A percentile compares a stretch with the other conserved stretches of the same genome.
Evolutionary conservation across 352 stramenopile genomes (phyloP).

Genomic region (Thraustotheca clavata): DNA sequence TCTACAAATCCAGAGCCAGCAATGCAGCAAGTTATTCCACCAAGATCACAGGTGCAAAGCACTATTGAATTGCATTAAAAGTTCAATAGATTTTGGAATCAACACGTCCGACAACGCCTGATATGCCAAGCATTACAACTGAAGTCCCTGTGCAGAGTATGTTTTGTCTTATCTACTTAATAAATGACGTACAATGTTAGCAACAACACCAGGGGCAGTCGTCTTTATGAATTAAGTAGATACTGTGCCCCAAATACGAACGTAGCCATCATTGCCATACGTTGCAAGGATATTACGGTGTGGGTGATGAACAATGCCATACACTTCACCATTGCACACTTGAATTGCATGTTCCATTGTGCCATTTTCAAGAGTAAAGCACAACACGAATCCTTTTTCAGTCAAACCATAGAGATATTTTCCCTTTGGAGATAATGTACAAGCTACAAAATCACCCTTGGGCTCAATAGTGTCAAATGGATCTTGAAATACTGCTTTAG

Average conservation of each 20-base stretch:
- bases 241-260: constrained; percentile 50
- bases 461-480: constrained; percentile 43
- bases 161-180: no score
- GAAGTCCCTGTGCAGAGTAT: no score
- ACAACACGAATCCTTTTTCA: constrained; percentile 75
- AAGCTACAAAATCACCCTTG: constrained; percentile 82
- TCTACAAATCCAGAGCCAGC: no score
- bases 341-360: constrained; percentile 67
- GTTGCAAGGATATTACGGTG: constrained; percentile 86
- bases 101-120: no score
- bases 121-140: no score
- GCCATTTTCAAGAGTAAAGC: constrained; percentile 46
- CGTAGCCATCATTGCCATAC: constrained; percentile 78
- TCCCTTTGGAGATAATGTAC: constrained; percentile 60
- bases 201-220: background rate
- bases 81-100: no score
- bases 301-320: constrained; percentile 80
- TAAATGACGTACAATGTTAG: no score
- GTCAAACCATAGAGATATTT: constrained; percentile 84
- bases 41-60: no score
- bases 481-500: constrained; percentile 56
- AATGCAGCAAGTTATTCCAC: no score
- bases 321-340: constrained; percentile 69
- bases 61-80: no score
- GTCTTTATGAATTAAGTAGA: constrained; percentile 8